Percentiles rank a stretch among this genome's conserved stretches.
These are phyloP conservation scores for Xerocomus potaroensis DNA, from an alignment of 768 basidiomycete genomes.

Conservation along the genomic window DNA sequence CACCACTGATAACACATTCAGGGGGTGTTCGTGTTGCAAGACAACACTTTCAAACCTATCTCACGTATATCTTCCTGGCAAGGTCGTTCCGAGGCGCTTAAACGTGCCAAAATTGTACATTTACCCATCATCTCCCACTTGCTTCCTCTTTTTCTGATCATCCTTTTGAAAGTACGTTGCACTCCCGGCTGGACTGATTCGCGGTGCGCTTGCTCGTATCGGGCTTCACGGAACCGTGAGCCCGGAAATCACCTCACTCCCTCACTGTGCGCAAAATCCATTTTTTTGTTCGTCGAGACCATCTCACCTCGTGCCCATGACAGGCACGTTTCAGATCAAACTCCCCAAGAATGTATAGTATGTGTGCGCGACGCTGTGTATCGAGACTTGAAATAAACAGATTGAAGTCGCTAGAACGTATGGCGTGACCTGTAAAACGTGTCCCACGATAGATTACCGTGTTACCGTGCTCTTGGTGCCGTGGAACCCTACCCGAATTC, in stretches of 20 bases:
- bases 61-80: constrained; percentile 77
- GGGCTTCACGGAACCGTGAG: constrained; percentile 72
- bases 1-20: constrained; percentile 25
- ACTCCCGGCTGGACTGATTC: constrained; percentile 79
- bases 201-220: constrained; percentile 73
- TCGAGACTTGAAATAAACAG: too few species aligned
- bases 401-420: too few species aligned
- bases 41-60: constrained; percentile 86
- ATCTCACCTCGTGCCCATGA: not conserved
- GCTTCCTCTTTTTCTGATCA: not conserved
- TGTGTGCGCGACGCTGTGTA: too few species aligned
- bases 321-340: constrained; percentile 83
- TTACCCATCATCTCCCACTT: not conserved
- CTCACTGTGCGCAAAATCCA: constrained; percentile 71
- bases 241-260: constrained; percentile 75
- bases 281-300: not conserved
- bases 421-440: too few species aligned
- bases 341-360: constrained; percentile 60
- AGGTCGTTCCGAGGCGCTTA: constrained; percentile 68
- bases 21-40: constrained; percentile 94
- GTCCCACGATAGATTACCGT: too few species aligned
- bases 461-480: too few species aligned
- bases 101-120: constrained; percentile 67
- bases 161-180: constrained; percentile 61
- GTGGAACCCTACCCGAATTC: too few species aligned